These are phyloP conservation scores for Sugiyamaella paludigena DNA, from an alignment of 1,139 yeast genomes.

Conservation along the genomic window DNA sequence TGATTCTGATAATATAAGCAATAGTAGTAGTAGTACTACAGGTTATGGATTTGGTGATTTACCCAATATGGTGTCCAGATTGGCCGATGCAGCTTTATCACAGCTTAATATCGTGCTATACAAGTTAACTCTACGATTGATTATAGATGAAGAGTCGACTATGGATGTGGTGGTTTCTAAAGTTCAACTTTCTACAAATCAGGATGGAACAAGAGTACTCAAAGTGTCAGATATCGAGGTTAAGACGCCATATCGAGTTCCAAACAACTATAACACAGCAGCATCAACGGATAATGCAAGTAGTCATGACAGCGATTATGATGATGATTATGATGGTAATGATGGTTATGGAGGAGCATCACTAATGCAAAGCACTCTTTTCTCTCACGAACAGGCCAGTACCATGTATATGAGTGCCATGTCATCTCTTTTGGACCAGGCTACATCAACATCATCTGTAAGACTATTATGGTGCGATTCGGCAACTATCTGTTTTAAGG, in stretches of 20 bases:
- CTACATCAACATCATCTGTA: constrained; percentile 7
- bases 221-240: constrained; percentile 38
- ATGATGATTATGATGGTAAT: constrained; percentile 31
- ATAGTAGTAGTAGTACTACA: background rate
- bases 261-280: background rate
- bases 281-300: background rate
- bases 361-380: constrained; percentile 60
- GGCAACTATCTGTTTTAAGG: constrained; percentile 22
- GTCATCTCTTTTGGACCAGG: constrained; percentile 18
- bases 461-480: constrained; percentile 25
- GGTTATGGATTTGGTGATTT: constrained; percentile 40
- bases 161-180: constrained; percentile 46
- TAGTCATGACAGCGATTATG: constrained; percentile 10
- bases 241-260: constrained; percentile 9
- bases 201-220: constrained; percentile 49
- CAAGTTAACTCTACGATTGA: constrained; percentile 47
- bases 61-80: constrained; percentile 57
- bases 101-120: constrained; percentile 52
- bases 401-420: constrained; percentile 81
- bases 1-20: background rate
- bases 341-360: constrained; percentile 28
- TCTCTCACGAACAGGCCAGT: constrained; percentile 66
- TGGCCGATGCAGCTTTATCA: constrained; percentile 69
- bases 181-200: constrained; percentile 42
- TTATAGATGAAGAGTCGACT: constrained; percentile 49